Evolutionary conservation across 1,139 yeast species (phyloP).

Genomic region (Kurtzmaniella natalensis): DNA sequence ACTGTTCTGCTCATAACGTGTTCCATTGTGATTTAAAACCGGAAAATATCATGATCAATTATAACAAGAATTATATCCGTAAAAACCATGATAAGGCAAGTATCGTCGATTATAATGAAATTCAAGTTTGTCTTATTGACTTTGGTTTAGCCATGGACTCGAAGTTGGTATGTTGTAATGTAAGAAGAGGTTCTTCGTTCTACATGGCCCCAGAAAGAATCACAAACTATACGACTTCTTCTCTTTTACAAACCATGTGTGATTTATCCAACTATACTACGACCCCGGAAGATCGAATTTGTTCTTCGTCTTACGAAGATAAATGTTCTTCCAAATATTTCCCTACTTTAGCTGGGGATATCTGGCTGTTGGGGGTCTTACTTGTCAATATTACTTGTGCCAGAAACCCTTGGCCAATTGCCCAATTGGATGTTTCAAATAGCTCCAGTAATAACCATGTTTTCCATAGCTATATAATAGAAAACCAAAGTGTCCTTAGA

Average conservation of each 20-base stretch:
- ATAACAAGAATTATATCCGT: constrained; percentile 26
- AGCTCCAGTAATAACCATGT: constrained; percentile 40
- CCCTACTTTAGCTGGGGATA: constrained; percentile 78
- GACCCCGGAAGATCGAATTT: background rate
- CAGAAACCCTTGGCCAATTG: constrained; percentile 90
- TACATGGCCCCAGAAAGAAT: constrained; percentile 93
- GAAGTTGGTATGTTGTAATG: constrained; percentile 57
- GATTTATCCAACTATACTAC: constrained; percentile 25
- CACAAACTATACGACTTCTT: constrained; percentile 39
- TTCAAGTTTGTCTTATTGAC: constrained; percentile 66
- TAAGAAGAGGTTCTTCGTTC: constrained; percentile 82
- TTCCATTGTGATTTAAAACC: constrained; percentile 93
- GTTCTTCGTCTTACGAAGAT: constrained; percentile 14
- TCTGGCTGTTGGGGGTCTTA: constrained; percentile 86
- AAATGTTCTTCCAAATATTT: constrained; percentile 26
- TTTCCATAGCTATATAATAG: constrained; percentile 41
- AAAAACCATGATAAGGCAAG: constrained; percentile 7
- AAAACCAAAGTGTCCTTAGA: constrained; percentile 23
- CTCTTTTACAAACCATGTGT: constrained; percentile 22
- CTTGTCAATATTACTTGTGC: constrained; percentile 77
- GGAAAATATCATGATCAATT: constrained; percentile 68
- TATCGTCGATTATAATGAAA: constrained; percentile 49
- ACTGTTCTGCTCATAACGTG: constrained; percentile 62
- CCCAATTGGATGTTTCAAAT: constrained; percentile 55
- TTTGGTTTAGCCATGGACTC: constrained; percentile 78